Evolutionary conservation across 2,329 filamentous ascomycete genomes (phyloP).

Genomic region (Zymoseptoria brevis): DNA sequence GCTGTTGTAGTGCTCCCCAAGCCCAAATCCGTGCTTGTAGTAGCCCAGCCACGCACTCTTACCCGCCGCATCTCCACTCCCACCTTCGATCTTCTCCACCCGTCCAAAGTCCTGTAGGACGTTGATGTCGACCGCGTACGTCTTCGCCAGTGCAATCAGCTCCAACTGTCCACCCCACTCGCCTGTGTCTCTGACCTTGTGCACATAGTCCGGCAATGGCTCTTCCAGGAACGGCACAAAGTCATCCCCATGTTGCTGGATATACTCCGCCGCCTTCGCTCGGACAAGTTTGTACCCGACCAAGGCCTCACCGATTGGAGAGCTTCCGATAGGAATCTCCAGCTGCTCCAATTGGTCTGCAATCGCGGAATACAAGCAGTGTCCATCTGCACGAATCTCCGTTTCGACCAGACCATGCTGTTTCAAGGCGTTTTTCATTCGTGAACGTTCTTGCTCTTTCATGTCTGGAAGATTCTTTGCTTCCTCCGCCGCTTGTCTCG

Average conservation of each 20-base stretch:
- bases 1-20: constrained; percentile 97
- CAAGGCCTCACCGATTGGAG: constrained; percentile 7
- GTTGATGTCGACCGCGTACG: constrained; percentile 71
- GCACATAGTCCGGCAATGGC: constrained; percentile 62
- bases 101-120: constrained; percentile 76
- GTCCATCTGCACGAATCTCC: constrained; percentile 80
- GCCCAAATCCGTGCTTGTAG: constrained; percentile 84
- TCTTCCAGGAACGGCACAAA: constrained; percentile 86
- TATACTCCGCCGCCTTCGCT: constrained; percentile 66
- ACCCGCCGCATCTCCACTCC: constrained; percentile 27
- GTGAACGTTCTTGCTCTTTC: constrained; percentile 59
- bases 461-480: constrained; percentile 66
- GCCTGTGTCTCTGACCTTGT: constrained; percentile 73
- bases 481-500: constrained; percentile 63
- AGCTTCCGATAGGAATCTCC: constrained; percentile 36
- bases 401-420: constrained; percentile 61
- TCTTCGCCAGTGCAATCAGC: constrained; percentile 71
- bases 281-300: constrained; percentile 59
- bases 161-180: constrained; percentile 97
- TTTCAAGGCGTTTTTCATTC: constrained; percentile 62
- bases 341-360: constrained; percentile 66
- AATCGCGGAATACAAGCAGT: constrained; percentile 88
- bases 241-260: constrained; percentile 64
- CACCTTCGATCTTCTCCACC: constrained; percentile 64
- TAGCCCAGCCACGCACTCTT: constrained; percentile 84